Evolutionary conservation across 1,284 basidiomycete genomes (phyloP).

Genomic region (Sporisorium graminicola): DNA sequence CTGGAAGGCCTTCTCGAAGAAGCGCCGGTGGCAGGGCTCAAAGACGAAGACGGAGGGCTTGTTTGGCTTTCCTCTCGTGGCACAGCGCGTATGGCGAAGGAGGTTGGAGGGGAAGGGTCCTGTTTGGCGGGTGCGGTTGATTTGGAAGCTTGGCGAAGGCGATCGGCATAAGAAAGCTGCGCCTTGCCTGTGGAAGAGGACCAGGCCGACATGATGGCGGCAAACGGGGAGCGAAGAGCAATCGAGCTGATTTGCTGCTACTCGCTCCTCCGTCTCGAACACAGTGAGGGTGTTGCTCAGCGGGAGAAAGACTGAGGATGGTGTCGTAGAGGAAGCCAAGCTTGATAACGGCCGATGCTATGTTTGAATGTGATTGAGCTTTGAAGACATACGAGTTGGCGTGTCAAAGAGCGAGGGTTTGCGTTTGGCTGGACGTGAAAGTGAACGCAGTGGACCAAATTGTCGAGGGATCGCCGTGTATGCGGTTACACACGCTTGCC

Average conservation of each 20-base stretch:
- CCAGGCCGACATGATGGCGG: slow-evolving; percentile 54
- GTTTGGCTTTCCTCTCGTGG: slow-evolving; percentile 5
- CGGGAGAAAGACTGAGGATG: neutral
- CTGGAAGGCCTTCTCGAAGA: slow-evolving; percentile 7
- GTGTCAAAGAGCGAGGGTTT: neutral
- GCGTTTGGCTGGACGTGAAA: neutral
- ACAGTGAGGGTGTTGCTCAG: slow-evolving; percentile 3
- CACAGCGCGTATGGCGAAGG: slow-evolving; percentile 9
- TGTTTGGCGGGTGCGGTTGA: slow-evolving; percentile 18
- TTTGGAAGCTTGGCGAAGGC: slow-evolving; percentile 49
- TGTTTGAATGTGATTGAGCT: neutral
- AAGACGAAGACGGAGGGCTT: neutral
- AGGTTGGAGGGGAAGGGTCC: slow-evolving; percentile 10
- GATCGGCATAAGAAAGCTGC: slow-evolving; percentile 57
- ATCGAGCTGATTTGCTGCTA: slow-evolving; percentile 7
- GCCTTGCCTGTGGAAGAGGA: slow-evolving; percentile 55
- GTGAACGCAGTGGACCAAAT: no score
- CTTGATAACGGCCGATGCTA: slow-evolving; percentile 2
- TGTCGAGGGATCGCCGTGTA: neutral
- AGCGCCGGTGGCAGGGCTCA: slow-evolving; percentile 2
- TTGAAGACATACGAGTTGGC: neutral
- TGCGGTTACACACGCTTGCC: neutral
- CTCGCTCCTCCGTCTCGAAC: slow-evolving; percentile 19
- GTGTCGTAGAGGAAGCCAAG: neutral
- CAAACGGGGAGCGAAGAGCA: slow-evolving; percentile 14